phyloP scores from a whole-genome alignment of 495 filamentous ascomycete species.

The Astrothelium subdiscretum region DNA sequence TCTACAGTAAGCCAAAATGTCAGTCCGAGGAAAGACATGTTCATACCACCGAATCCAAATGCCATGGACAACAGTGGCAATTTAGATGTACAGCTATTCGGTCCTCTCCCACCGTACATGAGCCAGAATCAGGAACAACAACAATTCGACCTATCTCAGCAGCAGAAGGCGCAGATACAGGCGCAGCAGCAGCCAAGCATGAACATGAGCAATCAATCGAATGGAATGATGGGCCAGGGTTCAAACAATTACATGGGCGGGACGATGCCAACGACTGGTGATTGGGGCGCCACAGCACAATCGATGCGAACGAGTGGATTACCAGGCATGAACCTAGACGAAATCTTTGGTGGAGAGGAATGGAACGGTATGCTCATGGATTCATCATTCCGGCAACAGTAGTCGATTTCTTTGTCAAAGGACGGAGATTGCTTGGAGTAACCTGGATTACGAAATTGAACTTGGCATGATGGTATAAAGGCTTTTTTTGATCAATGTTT shows the following conservation, averaged over 20 bases:
- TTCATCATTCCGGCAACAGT: slow-evolving; percentile 3
- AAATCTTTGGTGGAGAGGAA: slow-evolving; percentile 24
- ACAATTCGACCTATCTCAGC: background rate
- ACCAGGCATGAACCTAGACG: slow-evolving; percentile 25
- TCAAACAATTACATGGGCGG: background rate
- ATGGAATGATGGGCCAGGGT: background rate
- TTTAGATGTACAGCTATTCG: slow-evolving; percentile 43
- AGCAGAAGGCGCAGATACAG: slow-evolving; percentile 5
- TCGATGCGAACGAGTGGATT: slow-evolving; percentile 1
- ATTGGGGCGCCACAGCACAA: background rate
- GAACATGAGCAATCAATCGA: background rate
- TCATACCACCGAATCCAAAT: background rate
- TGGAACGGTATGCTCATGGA: slow-evolving; percentile 19
- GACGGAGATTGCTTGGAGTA: background rate
- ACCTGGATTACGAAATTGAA: background rate
- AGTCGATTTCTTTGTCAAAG: background rate
- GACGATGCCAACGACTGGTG: background rate
- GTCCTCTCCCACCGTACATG: slow-evolving; percentile 44
- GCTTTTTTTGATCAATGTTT: background rate
- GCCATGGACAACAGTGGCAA: slow-evolving; percentile 25
- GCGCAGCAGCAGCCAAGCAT: slow-evolving; percentile 3
- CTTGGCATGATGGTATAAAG: background rate
- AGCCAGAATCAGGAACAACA: slow-evolving; percentile 27
- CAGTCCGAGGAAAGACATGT: slow-evolving; percentile 1
- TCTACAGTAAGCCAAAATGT: background rate